phyloP scores from a whole-genome alignment of 2,329 filamentous ascomycete genomes.

The Pseudogymnoascus sp. region DNA sequence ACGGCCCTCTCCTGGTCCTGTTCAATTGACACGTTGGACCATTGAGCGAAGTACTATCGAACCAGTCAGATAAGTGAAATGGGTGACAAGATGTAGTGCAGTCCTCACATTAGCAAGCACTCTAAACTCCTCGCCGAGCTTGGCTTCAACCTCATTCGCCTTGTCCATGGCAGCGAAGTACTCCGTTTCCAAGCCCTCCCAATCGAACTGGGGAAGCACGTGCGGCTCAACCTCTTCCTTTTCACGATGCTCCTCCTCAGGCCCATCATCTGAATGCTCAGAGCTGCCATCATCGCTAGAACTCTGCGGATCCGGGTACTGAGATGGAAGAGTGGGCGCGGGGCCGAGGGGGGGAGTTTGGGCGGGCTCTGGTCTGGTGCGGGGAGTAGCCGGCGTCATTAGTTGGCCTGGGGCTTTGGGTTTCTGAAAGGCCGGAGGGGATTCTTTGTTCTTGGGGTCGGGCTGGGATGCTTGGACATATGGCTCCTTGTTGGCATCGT shows the following conservation, averaged over 20 bases:
- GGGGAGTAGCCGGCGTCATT: neutral
- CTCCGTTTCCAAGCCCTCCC: slow-evolving; percentile 63
- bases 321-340: neutral
- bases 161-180: slow-evolving; percentile 59
- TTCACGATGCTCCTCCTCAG: neutral
- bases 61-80: too few species aligned
- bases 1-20: slow-evolving; percentile 70
- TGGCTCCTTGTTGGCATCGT: neutral
- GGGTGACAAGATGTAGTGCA: too few species aligned
- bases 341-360: neutral
- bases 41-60: slow-evolving; percentile 74
- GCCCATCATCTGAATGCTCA: neutral
- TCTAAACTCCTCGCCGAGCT: slow-evolving; percentile 58
- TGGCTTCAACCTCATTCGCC: slow-evolving; percentile 53
- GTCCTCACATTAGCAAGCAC: slow-evolving; percentile 59
- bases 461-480: neutral
- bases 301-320: neutral
- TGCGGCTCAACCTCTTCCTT: neutral
- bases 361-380: neutral
- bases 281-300: neutral
- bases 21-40: slow-evolving; percentile 62
- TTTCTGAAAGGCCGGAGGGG: neutral
- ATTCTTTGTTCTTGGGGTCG: neutral
- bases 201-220: slow-evolving; percentile 49
- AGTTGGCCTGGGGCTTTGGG: neutral